Evolutionary conservation across 495 filamentous ascomycete species (phyloP), one percentile per base, ranked within the genome.

Genomic region (Neurospora tetrasperma): DNA sequence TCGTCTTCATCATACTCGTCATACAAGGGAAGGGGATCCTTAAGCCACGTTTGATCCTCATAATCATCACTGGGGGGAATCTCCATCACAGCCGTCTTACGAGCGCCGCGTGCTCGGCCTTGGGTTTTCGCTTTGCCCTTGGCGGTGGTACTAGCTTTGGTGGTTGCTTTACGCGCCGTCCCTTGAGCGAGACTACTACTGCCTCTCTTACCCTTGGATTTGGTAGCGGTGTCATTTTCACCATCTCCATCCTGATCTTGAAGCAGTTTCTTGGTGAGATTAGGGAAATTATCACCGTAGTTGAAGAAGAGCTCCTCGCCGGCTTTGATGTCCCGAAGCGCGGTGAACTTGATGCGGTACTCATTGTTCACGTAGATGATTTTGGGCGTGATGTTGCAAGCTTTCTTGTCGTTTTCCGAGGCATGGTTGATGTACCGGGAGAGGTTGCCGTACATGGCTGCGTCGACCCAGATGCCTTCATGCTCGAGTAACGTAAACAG

Each of bases 251-350:
- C 82, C 40, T 79, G 80, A 73, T 85, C 85, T 38, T 66, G 54
- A 35, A 85, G 79, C 1, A 86, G 78, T 70, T 85, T 84, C 75
- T 86, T 84, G 39, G 83, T 84, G 68, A 86, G 73, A 73, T 86
- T 86, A 39, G 83, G 85, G 75, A 85, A 84, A 38, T 83, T 84
- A 74, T 86, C 87, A 48, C 85, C 86, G 75, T 92, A 92, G 79
- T 91, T 85, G 76, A 93, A 93, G 75, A 91, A 90, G 6, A 94
- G 79, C 77, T 94, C 91, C 43, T 91, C 87, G 18, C 91, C 90
- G 1, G 83, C 81, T 44, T 84, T 83, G 62, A 93, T 87, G 20
- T 89, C 84, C 8, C 86, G 78, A 23, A 84, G 79, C 0, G 91
- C 89, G 69, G 84, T 86, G 77, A 94, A 89, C 41, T 88, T 90